Evolutionary conservation across 2,329 filamentous ascomycete genomes (phyloP).

Genomic region (Colletotrichum sp.): DNA sequence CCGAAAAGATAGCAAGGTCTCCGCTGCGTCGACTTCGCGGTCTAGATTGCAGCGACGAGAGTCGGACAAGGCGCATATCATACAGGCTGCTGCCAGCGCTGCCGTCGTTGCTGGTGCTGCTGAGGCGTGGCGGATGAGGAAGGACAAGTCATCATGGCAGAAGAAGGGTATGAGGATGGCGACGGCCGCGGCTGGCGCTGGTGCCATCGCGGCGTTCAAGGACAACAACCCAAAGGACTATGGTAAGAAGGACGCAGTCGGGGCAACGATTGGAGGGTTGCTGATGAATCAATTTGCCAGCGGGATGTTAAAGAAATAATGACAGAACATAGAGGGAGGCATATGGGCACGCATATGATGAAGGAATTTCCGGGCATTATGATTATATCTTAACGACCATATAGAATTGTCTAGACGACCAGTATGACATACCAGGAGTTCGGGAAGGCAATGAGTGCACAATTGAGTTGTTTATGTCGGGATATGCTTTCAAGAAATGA

Average conservation of each 20-base stretch:
- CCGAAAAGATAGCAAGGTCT: background rate
- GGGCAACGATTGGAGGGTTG: conserved; percentile 19
- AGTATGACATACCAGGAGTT: background rate
- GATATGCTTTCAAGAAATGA: rapidly evolving
- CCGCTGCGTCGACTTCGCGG: background rate
- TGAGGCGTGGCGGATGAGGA: conserved; percentile 19
- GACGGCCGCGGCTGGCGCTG: conserved; percentile 20
- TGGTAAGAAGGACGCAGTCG: conserved; percentile 1
- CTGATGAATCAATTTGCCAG: conserved; percentile 16
- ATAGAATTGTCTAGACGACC: background rate
- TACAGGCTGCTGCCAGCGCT: conserved; percentile 17
- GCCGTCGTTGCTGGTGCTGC: conserved; percentile 17
- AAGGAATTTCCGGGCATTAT: background rate
- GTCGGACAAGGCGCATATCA: conserved; percentile 1
- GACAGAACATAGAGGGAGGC: background rate
- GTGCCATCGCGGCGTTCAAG: conserved; percentile 21
- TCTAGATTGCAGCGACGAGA: background rate
- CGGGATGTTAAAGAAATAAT: background rate
- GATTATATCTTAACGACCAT: background rate
- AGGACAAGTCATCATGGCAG: conserved; percentile 15
- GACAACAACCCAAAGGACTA: background rate
- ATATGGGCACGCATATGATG: background rate
- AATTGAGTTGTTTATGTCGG: background rate
- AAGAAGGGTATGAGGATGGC: conserved; percentile 18
- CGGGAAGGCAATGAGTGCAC: background rate